phyloP scores from a whole-genome alignment of 2,329 filamentous ascomycete species.

The Hypoxylon sp. region DNA sequence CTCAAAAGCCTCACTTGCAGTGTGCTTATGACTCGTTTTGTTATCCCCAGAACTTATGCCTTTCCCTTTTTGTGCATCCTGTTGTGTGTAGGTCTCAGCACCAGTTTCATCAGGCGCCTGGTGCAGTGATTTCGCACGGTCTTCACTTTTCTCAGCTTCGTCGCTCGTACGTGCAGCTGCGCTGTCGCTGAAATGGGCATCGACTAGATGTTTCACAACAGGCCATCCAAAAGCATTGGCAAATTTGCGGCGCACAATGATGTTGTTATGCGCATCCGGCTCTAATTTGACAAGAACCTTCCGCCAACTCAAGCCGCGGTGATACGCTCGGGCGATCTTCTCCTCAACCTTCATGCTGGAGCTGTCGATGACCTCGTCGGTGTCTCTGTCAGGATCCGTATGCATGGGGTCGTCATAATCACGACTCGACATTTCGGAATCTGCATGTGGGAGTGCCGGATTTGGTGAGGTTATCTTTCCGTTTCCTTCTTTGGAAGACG shows the following conservation, averaged over 20 bases:
- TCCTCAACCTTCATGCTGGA: constrained; percentile 92
- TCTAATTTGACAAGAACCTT: constrained; percentile 96
- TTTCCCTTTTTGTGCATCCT: constrained; percentile 49
- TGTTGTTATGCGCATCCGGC: constrained; percentile 98
- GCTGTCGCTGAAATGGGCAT: constrained; percentile 90
- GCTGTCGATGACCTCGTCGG: constrained; percentile 65
- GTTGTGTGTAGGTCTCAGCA: constrained; percentile 67
- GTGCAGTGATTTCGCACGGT: constrained; percentile 74
- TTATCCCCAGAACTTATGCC: constrained; percentile 7
- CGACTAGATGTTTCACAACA: constrained; percentile 92
- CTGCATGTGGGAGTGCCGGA: constrained; percentile 55
- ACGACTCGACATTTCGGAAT: constrained; percentile 58
- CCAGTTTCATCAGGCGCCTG: constrained; percentile 72
- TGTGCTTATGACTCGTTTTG: constrained; percentile 40
- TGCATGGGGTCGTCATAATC: constrained; percentile 67
- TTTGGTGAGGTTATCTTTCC: constrained; percentile 53
- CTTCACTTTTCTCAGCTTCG: constrained; percentile 73
- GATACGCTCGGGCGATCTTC: constrained; percentile 96
- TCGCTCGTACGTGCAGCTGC: constrained; percentile 74
- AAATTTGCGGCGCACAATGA: constrained; percentile 95
- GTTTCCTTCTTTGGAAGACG: constrained; percentile 45
- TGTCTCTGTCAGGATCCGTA: constrained; percentile 61
- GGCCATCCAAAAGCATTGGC: constrained; percentile 98
- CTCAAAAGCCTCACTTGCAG: constrained; percentile 53
- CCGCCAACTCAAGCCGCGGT: constrained; percentile 90